Base-by-base conservation (phyloP, 768 basidiomycete genomes). In the Termitomyces heimii region DNA sequence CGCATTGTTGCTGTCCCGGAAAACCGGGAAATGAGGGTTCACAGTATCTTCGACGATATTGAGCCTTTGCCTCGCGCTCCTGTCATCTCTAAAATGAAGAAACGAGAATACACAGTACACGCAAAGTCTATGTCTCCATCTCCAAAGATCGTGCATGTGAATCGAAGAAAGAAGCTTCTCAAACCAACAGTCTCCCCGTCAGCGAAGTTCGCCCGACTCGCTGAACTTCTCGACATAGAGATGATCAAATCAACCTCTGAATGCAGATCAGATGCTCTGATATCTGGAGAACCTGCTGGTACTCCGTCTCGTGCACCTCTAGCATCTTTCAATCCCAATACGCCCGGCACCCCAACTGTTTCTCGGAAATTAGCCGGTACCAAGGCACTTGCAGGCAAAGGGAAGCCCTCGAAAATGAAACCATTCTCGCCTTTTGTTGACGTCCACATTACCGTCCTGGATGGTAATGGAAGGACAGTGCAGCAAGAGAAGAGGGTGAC, bases 391-490 rank as follows among this genome's bases (percentile, higher is more conserved):
- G 58, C 62, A 44, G 57, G 64, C 3, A 72, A 69, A 55, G 52
- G 58, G 37, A 68, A 64, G 2, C 68, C 70, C n/a, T 60, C 65
- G 10, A 77, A 65, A 73, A 69, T 66, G 49, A 70, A 71, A 58
- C 71, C 77, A 7, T 71, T 72, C 40, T 73, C 78, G 1, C 80
- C 82, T 1, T 68, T 81, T 20, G 77, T 89, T 13, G 76, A 83
- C 40, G 73, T 89, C 50, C 86, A 91, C 46, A 90, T 92, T 51
- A 72, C 84, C 37, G 73, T 88, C 35, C 55, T 90, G 24, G 88
- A 92, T 66, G 77, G 79, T 31, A 65, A 73, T 31, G 89, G 89
- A 13, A 74, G 68, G 50, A 80, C 74, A 34, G 58, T 91, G 44
- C 80, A 77, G 55, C 77, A 82, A 64, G 89, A 91, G 67, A 73